A percentile compares a stretch with the other conserved stretches of the same genome.
These are phyloP conservation scores for Cryptosporidium tyzzeri DNA, from an alignment of 169 alveolate species.

Conservation along the genomic window DNA sequence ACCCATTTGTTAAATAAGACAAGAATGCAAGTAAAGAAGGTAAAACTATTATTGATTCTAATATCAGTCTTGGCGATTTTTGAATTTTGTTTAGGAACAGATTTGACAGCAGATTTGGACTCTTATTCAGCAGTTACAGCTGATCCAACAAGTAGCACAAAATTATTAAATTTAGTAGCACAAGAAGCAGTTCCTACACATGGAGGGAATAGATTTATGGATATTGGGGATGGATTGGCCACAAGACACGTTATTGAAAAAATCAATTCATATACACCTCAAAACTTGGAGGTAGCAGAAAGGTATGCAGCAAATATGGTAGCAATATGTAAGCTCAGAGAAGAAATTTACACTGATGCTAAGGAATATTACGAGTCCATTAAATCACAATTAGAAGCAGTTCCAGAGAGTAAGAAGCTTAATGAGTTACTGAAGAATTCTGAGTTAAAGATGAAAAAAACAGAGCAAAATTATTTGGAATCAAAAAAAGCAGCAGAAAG, in stretches of 20 bases:
- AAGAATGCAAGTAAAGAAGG: not conserved
- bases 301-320: constrained; percentile 74
- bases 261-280: constrained; percentile 60
- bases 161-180: constrained; percentile 34
- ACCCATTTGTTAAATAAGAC: not conserved
- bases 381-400: constrained; percentile 11
- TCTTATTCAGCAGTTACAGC: constrained; percentile 42
- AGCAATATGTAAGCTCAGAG: constrained; percentile 62
- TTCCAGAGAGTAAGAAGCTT: constrained; percentile 36
- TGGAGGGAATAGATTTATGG: constrained; percentile 36
- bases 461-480: constrained; percentile 40
- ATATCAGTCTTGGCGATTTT: not conserved
- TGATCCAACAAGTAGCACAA: constrained; percentile 14
- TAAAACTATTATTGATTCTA: not conserved
- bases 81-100: not conserved
- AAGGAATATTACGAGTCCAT: constrained; percentile 54
- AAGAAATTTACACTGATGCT: constrained; percentile 51
- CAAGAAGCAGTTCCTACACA: constrained; percentile 40
- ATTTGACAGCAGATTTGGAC: constrained; percentile 33
- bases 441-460: constrained; percentile 19
- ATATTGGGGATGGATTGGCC: constrained; percentile 21
- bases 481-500: constrained; percentile 72
- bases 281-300: constrained; percentile 54
- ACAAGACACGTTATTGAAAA: constrained; percentile 40
- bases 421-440: constrained; percentile 11